Evolutionary conservation across 2,329 filamentous ascomycete species (phyloP), one percentile per base, ranked within the genome.

Genomic region (Nemania serpens): DNA sequence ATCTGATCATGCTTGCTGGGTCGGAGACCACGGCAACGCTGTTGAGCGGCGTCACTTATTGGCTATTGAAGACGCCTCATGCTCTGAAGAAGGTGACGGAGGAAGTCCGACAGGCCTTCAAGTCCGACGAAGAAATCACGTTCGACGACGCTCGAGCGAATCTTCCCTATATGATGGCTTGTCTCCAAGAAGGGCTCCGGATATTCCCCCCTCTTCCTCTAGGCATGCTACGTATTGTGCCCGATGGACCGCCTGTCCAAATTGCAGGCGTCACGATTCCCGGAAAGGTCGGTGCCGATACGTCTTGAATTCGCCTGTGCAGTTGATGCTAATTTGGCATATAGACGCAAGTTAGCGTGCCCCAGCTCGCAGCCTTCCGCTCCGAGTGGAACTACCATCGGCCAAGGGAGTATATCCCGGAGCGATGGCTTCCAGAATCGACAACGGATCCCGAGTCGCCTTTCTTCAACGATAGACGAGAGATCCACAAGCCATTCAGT

Each of bases 41-140:
- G 6, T 51, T 74, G 7, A 63, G 65, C 12, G 70, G 69, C 7
- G 45, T 62, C 29, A 72, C 68, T 5, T 71, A 67, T 25, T 70
- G 68, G 69, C 48, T 74, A 18, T 55, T 73, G 13, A 68, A 65
- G n/a, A 74, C 75, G n/a, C 74, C 74, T 0, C 49, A 69, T 9
- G 65, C 65, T 6, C 65, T 75, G 7, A 58, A 71, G 52, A 68
- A 29, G 25, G 64, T 59, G 10, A 66, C 62, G 5, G 61, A 67
- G 62, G 79, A 83, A 59, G 76, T 84, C 18, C 73, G 75, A 22
- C 78, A 79, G 11, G 80, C 78, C 2, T 77, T 84, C 67, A 76
- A 77, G 63, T 79, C 77, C 5, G 79, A 77, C 53, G 76, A 79
- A 6, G 76, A 75, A 29, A 76, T 83, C 52, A 75, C 70, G 13